phyloP scores from a whole-genome alignment of 1,284 basidiomycete species.

The Moesziomyces parantarcticus region DNA sequence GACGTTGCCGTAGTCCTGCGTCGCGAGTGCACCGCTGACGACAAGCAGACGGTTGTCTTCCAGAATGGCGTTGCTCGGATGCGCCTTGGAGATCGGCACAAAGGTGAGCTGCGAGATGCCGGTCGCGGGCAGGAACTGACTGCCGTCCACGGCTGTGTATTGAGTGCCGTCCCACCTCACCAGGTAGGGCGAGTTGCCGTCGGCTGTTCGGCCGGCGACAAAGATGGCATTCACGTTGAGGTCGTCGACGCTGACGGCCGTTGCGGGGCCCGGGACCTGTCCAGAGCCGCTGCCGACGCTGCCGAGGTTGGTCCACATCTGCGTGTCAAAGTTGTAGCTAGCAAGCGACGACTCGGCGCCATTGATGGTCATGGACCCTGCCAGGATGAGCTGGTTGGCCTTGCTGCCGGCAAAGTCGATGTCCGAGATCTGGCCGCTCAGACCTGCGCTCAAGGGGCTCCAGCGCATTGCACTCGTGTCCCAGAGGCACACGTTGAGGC shows the following conservation, averaged over 20 bases:
- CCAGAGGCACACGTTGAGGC: slow-evolving; percentile 83
- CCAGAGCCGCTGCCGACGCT: slow-evolving; percentile 74
- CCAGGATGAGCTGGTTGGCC: slow-evolving; percentile 62
- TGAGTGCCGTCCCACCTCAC: slow-evolving; percentile 56
- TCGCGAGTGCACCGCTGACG: slow-evolving; percentile 80
- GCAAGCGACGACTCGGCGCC: slow-evolving; percentile 77
- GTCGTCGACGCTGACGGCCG: slow-evolving; percentile 85
- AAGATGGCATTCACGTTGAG: slow-evolving; percentile 85
- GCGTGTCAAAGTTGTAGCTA: slow-evolving; percentile 77
- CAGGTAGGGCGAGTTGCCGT: slow-evolving; percentile 51
- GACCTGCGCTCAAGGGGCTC: slow-evolving; percentile 81
- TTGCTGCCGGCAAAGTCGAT: slow-evolving; percentile 76
- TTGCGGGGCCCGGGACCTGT: slow-evolving; percentile 86
- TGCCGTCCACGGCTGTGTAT: slow-evolving; percentile 34
- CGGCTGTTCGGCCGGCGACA: slow-evolving; percentile 77
- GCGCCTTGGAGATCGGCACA: slow-evolving; percentile 81
- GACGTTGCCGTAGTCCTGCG: slow-evolving; percentile 76
- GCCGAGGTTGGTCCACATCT: slow-evolving; percentile 74
- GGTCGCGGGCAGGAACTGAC: slow-evolving; percentile 71
- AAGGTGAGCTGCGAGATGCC: slow-evolving; percentile 85
- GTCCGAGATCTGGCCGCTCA: slow-evolving; percentile 82
- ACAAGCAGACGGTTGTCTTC: slow-evolving; percentile 88
- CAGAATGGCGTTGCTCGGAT: slow-evolving; percentile 78
- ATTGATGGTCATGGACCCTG: slow-evolving; percentile 79
- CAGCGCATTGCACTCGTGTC: slow-evolving; percentile 79